A percentile compares a stretch with the other conserved stretches of the same genome.
phyloP scores from a whole-genome alignment of 345 rosid genomes.

The Salix brachista region DNA sequence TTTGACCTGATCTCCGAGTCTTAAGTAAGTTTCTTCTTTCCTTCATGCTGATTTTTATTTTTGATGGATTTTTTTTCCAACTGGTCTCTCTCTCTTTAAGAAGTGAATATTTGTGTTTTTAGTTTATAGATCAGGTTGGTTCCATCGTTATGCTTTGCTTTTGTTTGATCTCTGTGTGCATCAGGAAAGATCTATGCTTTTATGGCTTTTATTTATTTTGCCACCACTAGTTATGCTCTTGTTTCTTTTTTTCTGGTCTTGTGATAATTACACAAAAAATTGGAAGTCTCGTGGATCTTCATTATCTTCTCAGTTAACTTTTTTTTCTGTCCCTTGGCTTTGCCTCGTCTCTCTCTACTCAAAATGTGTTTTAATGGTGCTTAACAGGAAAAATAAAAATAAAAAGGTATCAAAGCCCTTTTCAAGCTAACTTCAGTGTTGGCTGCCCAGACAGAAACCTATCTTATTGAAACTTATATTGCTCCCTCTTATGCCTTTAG shows the following conservation, averaged over 20 bases:
- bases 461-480: not conserved
- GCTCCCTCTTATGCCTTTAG: not conserved
- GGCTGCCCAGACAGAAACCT: not conserved
- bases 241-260: not conserved
- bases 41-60: not conserved
- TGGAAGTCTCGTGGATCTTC: not conserved
- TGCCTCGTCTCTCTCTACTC: not conserved
- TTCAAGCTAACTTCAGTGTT: not conserved
- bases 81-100: not conserved
- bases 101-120: not conserved
- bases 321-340: not conserved
- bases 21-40: conserved; percentile 10
- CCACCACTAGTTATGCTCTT: not conserved
- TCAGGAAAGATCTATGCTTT: not conserved
- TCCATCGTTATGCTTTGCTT: not conserved
- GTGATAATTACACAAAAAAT: not conserved
- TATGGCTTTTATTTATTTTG: not conserved
- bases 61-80: not conserved
- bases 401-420: not conserved
- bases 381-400: not conserved
- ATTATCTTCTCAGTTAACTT: not conserved
- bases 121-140: not conserved
- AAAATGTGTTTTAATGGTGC: not conserved
- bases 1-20: conserved; percentile 6
- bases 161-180: conserved; percentile 3